phyloP scores from a whole-genome alignment of 1,284 basidiomycete genomes.

The Apiotrichum siamense region DNA sequence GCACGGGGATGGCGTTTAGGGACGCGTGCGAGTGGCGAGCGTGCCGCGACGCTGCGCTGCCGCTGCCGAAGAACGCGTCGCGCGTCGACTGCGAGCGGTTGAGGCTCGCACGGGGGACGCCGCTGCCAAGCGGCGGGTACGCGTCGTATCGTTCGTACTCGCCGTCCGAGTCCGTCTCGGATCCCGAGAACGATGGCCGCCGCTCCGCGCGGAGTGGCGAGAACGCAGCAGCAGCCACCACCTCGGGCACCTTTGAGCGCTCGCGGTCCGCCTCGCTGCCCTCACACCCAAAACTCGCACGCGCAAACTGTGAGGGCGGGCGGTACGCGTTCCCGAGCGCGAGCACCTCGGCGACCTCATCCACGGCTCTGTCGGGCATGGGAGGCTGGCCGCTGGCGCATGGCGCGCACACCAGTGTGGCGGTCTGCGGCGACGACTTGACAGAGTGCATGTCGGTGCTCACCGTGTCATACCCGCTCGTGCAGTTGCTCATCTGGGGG shows the following conservation, averaged over 20 bases:
- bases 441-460: background rate
- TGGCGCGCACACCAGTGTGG: background rate
- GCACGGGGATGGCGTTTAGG: background rate
- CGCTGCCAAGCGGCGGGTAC: background rate
- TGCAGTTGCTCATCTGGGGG: background rate
- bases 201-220: background rate
- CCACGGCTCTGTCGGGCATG: background rate
- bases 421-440: background rate
- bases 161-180: background rate
- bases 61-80: background rate
- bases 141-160: background rate
- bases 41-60: background rate
- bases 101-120: background rate
- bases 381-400: background rate
- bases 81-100: too few relatives aligned
- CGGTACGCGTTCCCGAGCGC: background rate
- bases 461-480: background rate
- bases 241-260: background rate
- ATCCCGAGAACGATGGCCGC: background rate
- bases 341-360: background rate
- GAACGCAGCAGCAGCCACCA: too few relatives aligned
- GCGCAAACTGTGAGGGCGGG: background rate
- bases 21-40: background rate
- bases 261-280: background rate
- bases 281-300: conserved; percentile 1